These are phyloP conservation scores for Penicillium sclerotigenum DNA, from an alignment of 2,329 filamentous ascomycete species.

Conservation along the genomic window DNA sequence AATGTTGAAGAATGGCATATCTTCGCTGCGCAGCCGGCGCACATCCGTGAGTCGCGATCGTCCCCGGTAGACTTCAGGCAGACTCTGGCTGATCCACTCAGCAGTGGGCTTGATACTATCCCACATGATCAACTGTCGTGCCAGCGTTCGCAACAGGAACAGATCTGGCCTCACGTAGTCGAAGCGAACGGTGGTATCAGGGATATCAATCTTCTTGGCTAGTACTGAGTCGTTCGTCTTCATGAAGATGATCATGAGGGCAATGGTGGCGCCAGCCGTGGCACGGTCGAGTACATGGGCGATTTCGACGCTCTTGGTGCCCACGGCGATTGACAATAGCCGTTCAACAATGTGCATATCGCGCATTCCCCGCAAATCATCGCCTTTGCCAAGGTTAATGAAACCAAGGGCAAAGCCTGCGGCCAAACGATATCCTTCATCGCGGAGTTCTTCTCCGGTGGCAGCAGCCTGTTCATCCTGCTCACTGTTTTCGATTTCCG, in stretches of 20 bases:
- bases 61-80: conserved; percentile 67
- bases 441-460: conserved; percentile 73
- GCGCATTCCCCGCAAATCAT: conserved; percentile 79
- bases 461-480: conserved; percentile 64
- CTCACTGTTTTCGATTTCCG: conserved; percentile 87
- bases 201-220: conserved; percentile 88
- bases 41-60: conserved; percentile 60
- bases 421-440: conserved; percentile 93
- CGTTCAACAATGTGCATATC: conserved; percentile 93
- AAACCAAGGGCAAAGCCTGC: conserved; percentile 90
- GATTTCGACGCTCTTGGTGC: conserved; percentile 84
- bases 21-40: conserved; percentile 67
- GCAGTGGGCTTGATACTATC: conserved; percentile 70
- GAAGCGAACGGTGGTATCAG: conserved; percentile 84
- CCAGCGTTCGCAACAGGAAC: conserved; percentile 81
- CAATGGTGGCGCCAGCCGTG: conserved; percentile 87
- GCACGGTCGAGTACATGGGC: conserved; percentile 92
- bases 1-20: conserved; percentile 91
- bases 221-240: conserved; percentile 87
- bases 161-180: conserved; percentile 94
- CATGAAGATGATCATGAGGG: conserved; percentile 90
- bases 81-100: conserved; percentile 70
- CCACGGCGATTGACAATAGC: conserved; percentile 77
- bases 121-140: conserved; percentile 92
- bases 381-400: conserved; percentile 91